A percentile compares a stretch with the other conserved stretches of the same genome.
These are phyloP conservation scores for Zea luxurians DNA, from an alignment of 176 grass and related monocot genomes.

Conservation along the genomic window DNA sequence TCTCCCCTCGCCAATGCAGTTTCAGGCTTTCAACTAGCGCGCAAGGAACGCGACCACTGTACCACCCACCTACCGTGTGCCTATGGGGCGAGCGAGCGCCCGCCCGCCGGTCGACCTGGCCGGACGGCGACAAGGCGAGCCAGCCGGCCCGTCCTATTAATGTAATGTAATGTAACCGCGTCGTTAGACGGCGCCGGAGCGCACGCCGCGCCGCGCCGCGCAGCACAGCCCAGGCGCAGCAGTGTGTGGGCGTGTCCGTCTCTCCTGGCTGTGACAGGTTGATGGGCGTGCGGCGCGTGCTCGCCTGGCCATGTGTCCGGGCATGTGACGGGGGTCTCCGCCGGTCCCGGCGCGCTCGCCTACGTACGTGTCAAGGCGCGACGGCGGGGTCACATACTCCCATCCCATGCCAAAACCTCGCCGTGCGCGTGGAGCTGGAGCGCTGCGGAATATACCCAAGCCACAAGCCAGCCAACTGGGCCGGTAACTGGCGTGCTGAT, in stretches of 20 bases:
- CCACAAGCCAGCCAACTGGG: not conserved
- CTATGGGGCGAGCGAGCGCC: not conserved
- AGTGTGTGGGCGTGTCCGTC: too few relatives aligned
- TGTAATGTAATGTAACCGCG: not conserved
- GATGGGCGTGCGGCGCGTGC: not conserved
- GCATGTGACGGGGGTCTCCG: not conserved
- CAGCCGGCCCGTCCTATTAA: not conserved
- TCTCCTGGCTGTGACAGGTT: not conserved
- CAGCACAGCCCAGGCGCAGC: too few relatives aligned
- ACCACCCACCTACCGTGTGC: slow-evolving; percentile 7
- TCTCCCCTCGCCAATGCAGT: slow-evolving; percentile 6
- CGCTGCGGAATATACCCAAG: not conserved
- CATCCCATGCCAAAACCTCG: not conserved
- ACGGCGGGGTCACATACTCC: too few relatives aligned
- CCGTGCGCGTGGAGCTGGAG: not conserved
- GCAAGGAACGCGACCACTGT: not conserved
- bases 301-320: slow-evolving; percentile 15
- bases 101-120: not conserved
- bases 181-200: too few relatives aligned
- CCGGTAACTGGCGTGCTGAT: slow-evolving; percentile 42
- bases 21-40: not conserved
- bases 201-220: too few relatives aligned
- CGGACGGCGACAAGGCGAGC: not conserved
- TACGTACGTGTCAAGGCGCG: not conserved
- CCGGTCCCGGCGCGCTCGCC: not conserved